These are phyloP conservation scores for Lipomyces yamanashiensis DNA, from an alignment of 805 yeast species.

Conservation along the genomic window DNA sequence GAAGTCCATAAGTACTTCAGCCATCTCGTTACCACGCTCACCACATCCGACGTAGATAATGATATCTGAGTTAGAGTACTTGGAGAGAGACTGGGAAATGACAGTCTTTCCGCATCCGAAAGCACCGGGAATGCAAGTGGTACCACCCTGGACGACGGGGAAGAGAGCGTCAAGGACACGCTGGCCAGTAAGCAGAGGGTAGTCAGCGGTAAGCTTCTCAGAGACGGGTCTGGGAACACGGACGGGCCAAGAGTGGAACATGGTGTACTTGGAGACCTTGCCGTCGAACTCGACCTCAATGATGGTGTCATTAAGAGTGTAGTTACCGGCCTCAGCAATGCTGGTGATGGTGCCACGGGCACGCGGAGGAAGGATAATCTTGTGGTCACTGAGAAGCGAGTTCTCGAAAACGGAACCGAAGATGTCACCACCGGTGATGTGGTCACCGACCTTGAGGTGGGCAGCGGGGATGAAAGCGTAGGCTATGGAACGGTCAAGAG, in stretches of 20 bases:
- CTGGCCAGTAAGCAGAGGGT: conserved; percentile 97
- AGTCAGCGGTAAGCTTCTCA: conserved; percentile 88
- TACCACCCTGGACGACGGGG: conserved; percentile 99
- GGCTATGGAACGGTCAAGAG: conserved; percentile 78
- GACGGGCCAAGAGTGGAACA: conserved; percentile 99
- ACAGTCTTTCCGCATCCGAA: conserved; percentile 99
- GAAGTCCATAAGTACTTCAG: conserved; percentile 99
- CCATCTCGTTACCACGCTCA: conserved; percentile 99
- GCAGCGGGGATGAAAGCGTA: conserved; percentile 85
- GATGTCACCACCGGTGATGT: conserved; percentile 97
- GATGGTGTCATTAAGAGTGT: conserved; percentile 85
- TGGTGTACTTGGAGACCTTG: conserved; percentile 73
- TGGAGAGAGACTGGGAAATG: conserved; percentile 95
- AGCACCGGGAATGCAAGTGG: conserved; percentile 99
- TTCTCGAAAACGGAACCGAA: conserved; percentile 93
- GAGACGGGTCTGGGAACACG: conserved; percentile 99
- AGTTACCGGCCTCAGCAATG: conserved; percentile 87
- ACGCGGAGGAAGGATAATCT: conserved; percentile 94
- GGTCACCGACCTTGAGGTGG: conserved; percentile 84
- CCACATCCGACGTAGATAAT: conserved; percentile 96
- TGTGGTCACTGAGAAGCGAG: conserved; percentile 89
- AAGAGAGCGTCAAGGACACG: conserved; percentile 96
- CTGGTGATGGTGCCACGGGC: conserved; percentile 96
- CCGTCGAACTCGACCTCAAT: conserved; percentile 96
- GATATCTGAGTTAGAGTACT: conserved; percentile 95